Percentiles rank a stretch among this genome's conserved stretches.
Evolutionary conservation across 2,329 filamentous ascomycete genomes (phyloP).

Genomic region (Colletotrichum sublineola): DNA sequence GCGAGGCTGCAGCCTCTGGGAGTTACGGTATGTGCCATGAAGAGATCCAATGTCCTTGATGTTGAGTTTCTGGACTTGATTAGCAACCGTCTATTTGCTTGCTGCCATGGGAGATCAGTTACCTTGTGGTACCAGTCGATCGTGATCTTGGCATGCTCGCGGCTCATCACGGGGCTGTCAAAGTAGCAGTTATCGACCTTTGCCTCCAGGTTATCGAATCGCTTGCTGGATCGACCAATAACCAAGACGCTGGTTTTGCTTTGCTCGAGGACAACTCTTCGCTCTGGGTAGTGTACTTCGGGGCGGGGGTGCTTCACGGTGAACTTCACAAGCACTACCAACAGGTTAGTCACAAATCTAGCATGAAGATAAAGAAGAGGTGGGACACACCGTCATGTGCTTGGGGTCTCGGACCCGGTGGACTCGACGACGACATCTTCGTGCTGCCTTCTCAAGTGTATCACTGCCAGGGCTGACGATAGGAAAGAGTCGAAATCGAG

Average conservation of each 20-base stretch:
- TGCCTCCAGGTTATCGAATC: slow-evolving; percentile 51
- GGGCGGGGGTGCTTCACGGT: slow-evolving; percentile 45
- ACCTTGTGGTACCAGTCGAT: slow-evolving; percentile 62
- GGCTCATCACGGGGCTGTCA: slow-evolving; percentile 79
- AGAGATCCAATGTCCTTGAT: slow-evolving; percentile 64
- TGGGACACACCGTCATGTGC: slow-evolving; percentile 33
- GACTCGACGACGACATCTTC: slow-evolving; percentile 27
- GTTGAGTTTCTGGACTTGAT: slow-evolving; percentile 55
- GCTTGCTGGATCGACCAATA: slow-evolving; percentile 62
- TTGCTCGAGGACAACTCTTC: slow-evolving; percentile 49
- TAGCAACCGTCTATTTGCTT: background rate
- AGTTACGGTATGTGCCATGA: slow-evolving; percentile 66
- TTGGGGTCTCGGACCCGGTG: slow-evolving; percentile 19
- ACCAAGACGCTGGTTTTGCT: slow-evolving; percentile 41
- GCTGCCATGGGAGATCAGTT: slow-evolving; percentile 41
- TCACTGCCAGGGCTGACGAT: background rate
- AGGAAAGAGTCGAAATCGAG: background rate
- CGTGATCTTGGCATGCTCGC: slow-evolving; percentile 71
- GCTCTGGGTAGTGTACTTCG: slow-evolving; percentile 40
- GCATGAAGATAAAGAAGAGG: background rate
- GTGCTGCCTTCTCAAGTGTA: background rate
- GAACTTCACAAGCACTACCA: slow-evolving; percentile 50
- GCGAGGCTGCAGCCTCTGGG: slow-evolving; percentile 44
- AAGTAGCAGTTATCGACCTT: slow-evolving; percentile 73
- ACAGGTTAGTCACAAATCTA: slow-evolving; percentile 35